Base-by-base conservation (phyloP, 2,329 filamentous ascomycete genomes). In the Penicillium sclerotiorum region DNA sequence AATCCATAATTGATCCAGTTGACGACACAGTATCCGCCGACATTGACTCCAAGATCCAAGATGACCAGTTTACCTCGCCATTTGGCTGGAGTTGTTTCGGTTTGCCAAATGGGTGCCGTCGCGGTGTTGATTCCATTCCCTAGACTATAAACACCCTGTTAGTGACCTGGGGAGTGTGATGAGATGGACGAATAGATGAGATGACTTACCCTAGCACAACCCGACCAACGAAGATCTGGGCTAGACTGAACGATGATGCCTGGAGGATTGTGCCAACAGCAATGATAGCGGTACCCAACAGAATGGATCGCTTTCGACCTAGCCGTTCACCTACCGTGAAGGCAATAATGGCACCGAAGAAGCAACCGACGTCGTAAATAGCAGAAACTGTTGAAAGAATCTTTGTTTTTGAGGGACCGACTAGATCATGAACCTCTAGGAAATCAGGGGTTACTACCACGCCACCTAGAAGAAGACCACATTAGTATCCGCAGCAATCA, bases 341-440 rank as follows among this genome's bases (percentile, higher is more conserved):
- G 45, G 82, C 76, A 22, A 76, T 70, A 1, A 74, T 56, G 12
- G 74, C 80, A 17, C 82, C 82, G 42, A 83, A 65, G 59, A 84
- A 83, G 58, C 80, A 84, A 13, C 81, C 81, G 32, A 84, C 71
- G 56, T 83, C 79, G 63, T 83, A 83, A 42, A 82, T 76, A 4
- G 80, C 80, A 2, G 78, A 80, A 5, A 58, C 41, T 3, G 52
- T 56, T 8, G 49, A 51, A 8, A 52, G 30, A 8, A 45, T 23
- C 18, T 43, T 57, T 18, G 55, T 52, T 60, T 59, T 66, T 45
- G 53, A 61, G 35, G 64, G 66, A 9, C 72, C 71, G 32, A 57
- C 64, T 4, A 80, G 68, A 40, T 75, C 57, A 22, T 77, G 71
- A 3, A 73, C 69, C 23, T 77, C 63, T 2, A 81, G 71, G 51